Conservation (phyloP, 441 rosid genomes). For the Oxalis stricta region DNA sequence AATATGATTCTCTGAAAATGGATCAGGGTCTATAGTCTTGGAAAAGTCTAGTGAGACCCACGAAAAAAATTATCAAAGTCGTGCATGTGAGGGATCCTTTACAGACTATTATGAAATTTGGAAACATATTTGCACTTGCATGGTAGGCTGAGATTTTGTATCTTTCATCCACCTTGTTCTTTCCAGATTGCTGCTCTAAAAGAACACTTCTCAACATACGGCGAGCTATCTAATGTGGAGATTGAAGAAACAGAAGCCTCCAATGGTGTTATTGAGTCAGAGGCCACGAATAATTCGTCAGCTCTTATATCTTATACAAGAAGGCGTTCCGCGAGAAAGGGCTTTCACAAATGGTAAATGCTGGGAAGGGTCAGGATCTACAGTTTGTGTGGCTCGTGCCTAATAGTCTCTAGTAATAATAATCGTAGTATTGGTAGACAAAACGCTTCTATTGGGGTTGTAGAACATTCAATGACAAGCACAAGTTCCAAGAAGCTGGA, state of each 20-base stretch:
- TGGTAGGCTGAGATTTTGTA: neutral
- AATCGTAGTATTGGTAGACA: slow-evolving; percentile 17
- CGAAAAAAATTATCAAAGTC: no score
- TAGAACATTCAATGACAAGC: slow-evolving; percentile 13
- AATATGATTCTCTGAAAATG: no score
- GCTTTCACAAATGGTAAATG: slow-evolving; percentile 72
- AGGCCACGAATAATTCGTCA: slow-evolving; percentile 26
- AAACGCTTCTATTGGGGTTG: slow-evolving; percentile 18
- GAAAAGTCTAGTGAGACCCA: no score
- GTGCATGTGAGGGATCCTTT: no score
- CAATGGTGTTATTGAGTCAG: slow-evolving; percentile 19
- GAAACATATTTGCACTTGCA: no score
- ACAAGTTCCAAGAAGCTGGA: slow-evolving; percentile 20
- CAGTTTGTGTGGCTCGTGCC: slow-evolving; percentile 55
- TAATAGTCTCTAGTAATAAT: slow-evolving; percentile 23
- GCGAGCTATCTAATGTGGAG: slow-evolving; percentile 60
- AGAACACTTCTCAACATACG: slow-evolving; percentile 66
- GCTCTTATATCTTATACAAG: slow-evolving; percentile 44
- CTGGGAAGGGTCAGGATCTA: slow-evolving; percentile 72
- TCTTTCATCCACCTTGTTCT: no score
- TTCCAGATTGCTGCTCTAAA: slow-evolving; percentile 54
- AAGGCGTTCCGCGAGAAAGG: slow-evolving; percentile 62
- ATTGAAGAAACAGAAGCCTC: slow-evolving; percentile 40
- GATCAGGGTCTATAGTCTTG: no score
- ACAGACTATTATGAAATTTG: no score